Base-by-base conservation (phyloP, 176 grass and related monocot species). In the Phoenix dactylifera region DNA sequence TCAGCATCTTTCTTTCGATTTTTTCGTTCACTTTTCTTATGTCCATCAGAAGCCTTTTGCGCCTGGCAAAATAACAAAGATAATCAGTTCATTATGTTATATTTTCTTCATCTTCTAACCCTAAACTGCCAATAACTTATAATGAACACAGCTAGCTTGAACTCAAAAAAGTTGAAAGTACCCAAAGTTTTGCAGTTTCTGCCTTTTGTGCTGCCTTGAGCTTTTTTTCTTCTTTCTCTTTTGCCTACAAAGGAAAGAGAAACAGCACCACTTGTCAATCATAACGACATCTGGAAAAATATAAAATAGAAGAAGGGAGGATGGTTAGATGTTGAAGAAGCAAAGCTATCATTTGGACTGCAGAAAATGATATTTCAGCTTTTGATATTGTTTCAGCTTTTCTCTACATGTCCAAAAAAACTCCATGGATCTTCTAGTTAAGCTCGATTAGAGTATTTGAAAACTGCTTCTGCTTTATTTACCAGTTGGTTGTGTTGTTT, bases 161-260 rank as follows among this genome's bases (percentile, higher is more conserved):
- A 44, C 18, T 7, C 6, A 12, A 56, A 14, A 16, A 26, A 16
- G 28, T 15, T 12, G 6, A 55, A 55, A 22, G 20, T 72, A 84
- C 84, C 77, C 81, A 71, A 5, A 87, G 61, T 56, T 76, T 87
- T 18, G 74, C 77, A 12, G 18, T 62, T 65, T 86, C 51, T 17
- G 65, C 78, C 48, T 87, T 87, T 50, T 81, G 73, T 63, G 74
- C 62, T 7, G 74, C 89, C 72, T 82, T 93, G 24, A 84, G 71
- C 49, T 76, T 87, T 71, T 87, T 87, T 23, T 78, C 77, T 76
- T 86, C 83, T 78, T 86, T 81, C 67, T 76, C 66, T 69, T 73
- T 84, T 17, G 77, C 89, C 84, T 93, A 20, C 55, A 15, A 62
- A 70, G 63, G 4, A 30, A 69, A 70, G 57, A 35, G 57, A 32